Evolutionary conservation across 768 basidiomycete genomes (phyloP), one percentile per base, ranked within the genome.

Genomic region (Boletus subcaerulescens): DNA sequence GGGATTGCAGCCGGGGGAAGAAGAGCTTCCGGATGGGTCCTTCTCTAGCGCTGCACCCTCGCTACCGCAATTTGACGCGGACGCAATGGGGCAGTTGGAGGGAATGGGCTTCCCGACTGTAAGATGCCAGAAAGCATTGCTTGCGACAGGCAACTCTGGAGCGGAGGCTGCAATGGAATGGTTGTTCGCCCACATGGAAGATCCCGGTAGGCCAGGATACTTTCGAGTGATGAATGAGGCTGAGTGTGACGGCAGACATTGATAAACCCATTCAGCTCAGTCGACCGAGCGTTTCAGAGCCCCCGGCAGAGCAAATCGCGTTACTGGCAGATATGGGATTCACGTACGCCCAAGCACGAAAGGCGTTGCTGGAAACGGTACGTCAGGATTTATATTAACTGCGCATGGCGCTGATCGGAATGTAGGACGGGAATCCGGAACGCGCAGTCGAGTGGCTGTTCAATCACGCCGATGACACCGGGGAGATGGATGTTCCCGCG

Each of bases 361-460:
- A 98, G 64, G 94, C 96, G 0, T 74, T 99, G 11, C 75, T 82
- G 2, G 89, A 97, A 68, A 93, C 93, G 15, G 93, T 93, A 53
- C 39, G 87, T 77, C 24, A 22, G 1, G 9, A 12, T 15, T 13
- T 15, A 29, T 14, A 10, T 10, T 14, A 14, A 43, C 9, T 22
- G 8, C 15, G 18, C 3, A 12, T 22, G 14, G 18, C 5, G 18
- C 36, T 46, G 39, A 52, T n/a, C 31, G 8, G 9, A 17, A 26
- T 2, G 1, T 62, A 93, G 91, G 77, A 75, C 36, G 87, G 87
- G 9, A 80, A 91, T 62, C 71, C 82, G 1, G 93, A 95, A 62
- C 85, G 92, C 22, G 95, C 96, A 0, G 83, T 98, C 4, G 96
- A 98, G 64, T 98, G 96, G 96, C 73, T 98, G 20, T 98, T 98